phyloP scores from a whole-genome alignment of 2,329 filamentous ascomycete genomes.

The Didymella pomorum region DNA sequence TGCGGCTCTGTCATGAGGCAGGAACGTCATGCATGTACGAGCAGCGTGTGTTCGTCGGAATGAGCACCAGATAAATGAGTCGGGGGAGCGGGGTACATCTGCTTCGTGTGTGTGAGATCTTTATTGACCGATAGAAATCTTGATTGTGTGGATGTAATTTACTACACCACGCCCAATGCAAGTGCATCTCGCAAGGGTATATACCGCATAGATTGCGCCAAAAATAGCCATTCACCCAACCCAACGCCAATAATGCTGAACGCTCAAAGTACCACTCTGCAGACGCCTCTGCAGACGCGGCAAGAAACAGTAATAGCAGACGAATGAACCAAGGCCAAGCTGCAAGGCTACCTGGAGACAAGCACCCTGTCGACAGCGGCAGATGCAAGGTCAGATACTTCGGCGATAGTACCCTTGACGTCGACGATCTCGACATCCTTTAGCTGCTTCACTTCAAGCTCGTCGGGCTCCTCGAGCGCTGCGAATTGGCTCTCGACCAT shows the following conservation, averaged over 20 bases:
- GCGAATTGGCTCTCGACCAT: constrained; percentile 96
- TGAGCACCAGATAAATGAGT: too few species aligned
- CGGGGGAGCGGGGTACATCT: not conserved
- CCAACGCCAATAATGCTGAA: constrained; percentile 23
- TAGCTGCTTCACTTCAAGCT: constrained; percentile 65
- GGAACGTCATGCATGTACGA: not conserved
- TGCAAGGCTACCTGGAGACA: constrained; percentile 12
- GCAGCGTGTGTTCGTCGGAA: not conserved
- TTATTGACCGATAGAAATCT: constrained; percentile 1
- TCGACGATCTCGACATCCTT: constrained; percentile 58
- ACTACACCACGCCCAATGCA: constrained; percentile 10
- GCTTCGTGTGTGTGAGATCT: not conserved
- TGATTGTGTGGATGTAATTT: constrained; percentile 7
- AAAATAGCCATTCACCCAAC: constrained; percentile 19
- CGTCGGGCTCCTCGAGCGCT: constrained; percentile 80
- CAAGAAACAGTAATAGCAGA: constrained; percentile 4
- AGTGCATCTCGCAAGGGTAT: constrained; percentile 18
- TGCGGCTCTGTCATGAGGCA: not conserved
- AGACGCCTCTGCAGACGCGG: constrained; percentile 1
- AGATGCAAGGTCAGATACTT: constrained; percentile 53
- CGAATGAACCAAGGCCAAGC: not conserved
- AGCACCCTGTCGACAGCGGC: constrained; percentile 50
- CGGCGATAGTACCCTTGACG: constrained; percentile 52
- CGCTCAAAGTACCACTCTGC: constrained; percentile 13
- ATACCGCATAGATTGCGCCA: constrained; percentile 16